Evolutionary conservation across 1,139 yeast species (phyloP).

Genomic region (Blastobotrys aristatus): DNA sequence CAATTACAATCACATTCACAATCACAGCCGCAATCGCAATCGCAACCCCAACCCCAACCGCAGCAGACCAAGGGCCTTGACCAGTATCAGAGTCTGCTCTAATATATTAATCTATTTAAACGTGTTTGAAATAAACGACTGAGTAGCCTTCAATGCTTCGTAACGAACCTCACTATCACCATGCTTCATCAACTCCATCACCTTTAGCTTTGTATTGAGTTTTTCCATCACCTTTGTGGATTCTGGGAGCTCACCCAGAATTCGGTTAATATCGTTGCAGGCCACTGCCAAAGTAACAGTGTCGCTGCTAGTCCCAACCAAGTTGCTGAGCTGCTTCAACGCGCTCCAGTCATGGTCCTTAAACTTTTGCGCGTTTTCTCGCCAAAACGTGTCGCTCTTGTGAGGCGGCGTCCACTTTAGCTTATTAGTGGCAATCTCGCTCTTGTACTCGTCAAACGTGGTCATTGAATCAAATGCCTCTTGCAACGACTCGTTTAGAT

Average conservation of each 20-base stretch:
- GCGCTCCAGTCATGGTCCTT: conserved; percentile 72
- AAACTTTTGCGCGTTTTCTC: conserved; percentile 70
- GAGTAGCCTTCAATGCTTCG: conserved; percentile 93
- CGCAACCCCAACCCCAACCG: neutral
- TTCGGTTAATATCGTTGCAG: conserved; percentile 71
- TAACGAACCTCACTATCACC: conserved; percentile 85
- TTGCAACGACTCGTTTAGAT: conserved; percentile 54
- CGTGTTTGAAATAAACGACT: conserved; percentile 79
- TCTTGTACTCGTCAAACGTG: conserved; percentile 86
- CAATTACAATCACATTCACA: neutral
- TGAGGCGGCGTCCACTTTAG: conserved; percentile 94
- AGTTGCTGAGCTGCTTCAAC: conserved; percentile 49
- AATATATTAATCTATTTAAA: conserved; percentile 27
- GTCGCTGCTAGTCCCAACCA: conserved; percentile 30
- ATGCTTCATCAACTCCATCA: conserved; percentile 81
- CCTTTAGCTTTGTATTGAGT: conserved; percentile 59
- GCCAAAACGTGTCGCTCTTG: conserved; percentile 82
- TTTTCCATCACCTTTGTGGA: conserved; percentile 45
- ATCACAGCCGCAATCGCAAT: neutral
- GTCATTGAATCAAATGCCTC: conserved; percentile 75
- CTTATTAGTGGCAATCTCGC: conserved; percentile 73
- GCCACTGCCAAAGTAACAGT: conserved; percentile 44
- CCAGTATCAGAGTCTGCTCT: conserved; percentile 25
- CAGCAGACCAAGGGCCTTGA: conserved; percentile 15
- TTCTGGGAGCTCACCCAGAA: conserved; percentile 62